These are phyloP conservation scores for Leishmania arabica DNA, from an alignment of 208 protist genomes.

Conservation along the genomic window DNA sequence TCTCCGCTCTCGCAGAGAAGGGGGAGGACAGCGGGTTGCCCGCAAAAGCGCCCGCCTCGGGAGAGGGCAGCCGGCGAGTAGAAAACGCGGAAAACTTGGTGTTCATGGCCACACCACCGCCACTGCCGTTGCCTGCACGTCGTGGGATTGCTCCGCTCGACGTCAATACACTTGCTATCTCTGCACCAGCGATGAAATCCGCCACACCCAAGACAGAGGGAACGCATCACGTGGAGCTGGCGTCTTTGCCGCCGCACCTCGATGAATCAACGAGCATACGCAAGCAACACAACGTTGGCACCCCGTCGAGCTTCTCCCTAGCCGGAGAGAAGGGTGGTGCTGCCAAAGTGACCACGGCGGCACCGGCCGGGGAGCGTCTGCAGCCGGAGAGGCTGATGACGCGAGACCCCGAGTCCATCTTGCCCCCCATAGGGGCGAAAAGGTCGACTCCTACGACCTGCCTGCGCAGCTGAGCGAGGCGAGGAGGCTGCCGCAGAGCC, in stretches of 20 bases:
- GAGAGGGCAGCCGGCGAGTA: background rate
- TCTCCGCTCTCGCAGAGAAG: background rate
- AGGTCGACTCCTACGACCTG: background rate
- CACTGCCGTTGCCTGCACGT: conserved; percentile 6
- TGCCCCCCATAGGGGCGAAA: conserved; percentile 29
- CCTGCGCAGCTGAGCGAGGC: background rate
- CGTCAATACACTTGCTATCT: conserved; percentile 10
- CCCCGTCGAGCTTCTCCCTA: conserved; percentile 10
- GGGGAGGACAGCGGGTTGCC: background rate
- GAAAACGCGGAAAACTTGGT: background rate
- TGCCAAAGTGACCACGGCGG: background rate
- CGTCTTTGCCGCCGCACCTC: background rate
- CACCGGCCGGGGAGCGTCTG: conserved; percentile 7
- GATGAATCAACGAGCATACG: conserved; percentile 7
- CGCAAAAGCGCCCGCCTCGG: background rate
- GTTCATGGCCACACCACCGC: background rate
- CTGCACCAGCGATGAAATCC: conserved; percentile 6
- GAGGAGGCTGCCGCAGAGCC: too few species aligned
- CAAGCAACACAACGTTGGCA: conserved; percentile 16
- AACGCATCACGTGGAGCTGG: too few species aligned
- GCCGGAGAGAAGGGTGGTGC: conserved; percentile 9
- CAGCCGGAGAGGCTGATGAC: conserved; percentile 17
- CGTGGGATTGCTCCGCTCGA: conserved; percentile 19
- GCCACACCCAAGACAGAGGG: background rate
- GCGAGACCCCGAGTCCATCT: conserved; percentile 17